Evolutionary conservation across 208 protist species (phyloP).

Genomic region (Leishmania arabica): DNA sequence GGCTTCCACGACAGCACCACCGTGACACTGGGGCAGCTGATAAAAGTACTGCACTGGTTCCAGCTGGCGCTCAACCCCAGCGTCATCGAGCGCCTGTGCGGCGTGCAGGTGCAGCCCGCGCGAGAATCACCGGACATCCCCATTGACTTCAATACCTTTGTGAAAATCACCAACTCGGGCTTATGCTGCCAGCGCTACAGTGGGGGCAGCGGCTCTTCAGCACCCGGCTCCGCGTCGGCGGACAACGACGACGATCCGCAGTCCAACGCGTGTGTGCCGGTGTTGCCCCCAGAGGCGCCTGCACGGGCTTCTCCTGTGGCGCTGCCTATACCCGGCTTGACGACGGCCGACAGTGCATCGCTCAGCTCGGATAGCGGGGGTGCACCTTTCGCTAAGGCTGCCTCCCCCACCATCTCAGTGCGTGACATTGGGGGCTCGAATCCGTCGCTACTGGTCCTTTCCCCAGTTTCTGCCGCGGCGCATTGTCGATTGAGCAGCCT

Average conservation of each 20-base stretch:
- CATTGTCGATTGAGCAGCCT: neutral
- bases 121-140: neutral
- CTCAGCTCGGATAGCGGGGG: slow-evolving; percentile 14
- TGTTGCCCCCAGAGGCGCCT: neutral
- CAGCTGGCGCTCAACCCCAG: slow-evolving; percentile 20
- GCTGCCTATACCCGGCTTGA: neutral
- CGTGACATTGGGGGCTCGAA: neutral
- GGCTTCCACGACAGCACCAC: neutral
- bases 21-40: slow-evolving; percentile 10
- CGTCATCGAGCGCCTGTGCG: slow-evolving; percentile 18
- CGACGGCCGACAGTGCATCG: neutral
- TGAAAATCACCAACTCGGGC: slow-evolving; percentile 20
- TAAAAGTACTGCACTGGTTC: slow-evolving; percentile 21
- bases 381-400: neutral
- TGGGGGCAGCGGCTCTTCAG: neutral
- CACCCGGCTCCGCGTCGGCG: neutral
- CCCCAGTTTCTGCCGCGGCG: neutral
- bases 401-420: neutral
- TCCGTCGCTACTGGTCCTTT: neutral
- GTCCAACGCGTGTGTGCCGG: neutral
- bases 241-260: neutral
- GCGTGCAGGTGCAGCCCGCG: neutral
- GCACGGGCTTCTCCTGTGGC: neutral
- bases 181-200: neutral
- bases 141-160: slow-evolving; percentile 25